Evolutionary conservation across 129 eudicot species (phyloP).

Genomic region (Helianthus tuberosus): DNA sequence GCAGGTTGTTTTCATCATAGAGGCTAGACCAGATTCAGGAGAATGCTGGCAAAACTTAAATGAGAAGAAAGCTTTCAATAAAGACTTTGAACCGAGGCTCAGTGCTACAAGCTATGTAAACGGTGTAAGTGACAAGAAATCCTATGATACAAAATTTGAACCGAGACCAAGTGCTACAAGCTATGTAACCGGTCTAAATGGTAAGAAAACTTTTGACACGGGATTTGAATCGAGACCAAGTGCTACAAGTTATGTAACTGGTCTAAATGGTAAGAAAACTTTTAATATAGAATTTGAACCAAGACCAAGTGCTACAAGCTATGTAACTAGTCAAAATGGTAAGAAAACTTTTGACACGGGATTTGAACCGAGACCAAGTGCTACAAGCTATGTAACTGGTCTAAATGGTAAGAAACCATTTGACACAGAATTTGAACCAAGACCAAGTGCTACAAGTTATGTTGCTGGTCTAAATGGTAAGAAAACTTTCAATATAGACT

Average conservation of each 20-base stretch:
- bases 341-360: not conserved
- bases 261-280: not conserved
- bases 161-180: slow-evolving; percentile 10
- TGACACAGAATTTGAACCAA: not conserved
- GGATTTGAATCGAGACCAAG: not conserved
- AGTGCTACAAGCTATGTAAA: not conserved
- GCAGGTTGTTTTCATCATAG: not conserved
- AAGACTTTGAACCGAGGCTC: not conserved
- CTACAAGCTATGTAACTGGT: not conserved
- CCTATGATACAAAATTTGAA: not conserved
- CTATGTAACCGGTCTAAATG: not conserved
- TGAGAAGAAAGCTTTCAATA: not conserved
- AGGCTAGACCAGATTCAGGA: not conserved
- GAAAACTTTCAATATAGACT: not conserved
- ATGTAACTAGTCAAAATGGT: not conserved
- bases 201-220: not conserved
- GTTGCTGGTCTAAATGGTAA: not conserved
- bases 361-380: slow-evolving; percentile 5
- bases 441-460: not conserved
- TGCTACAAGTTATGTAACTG: not conserved
- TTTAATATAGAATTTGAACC: not conserved
- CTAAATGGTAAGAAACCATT: not conserved
- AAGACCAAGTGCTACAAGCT: not conserved
- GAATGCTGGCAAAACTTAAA: not conserved
- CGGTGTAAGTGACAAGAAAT: not conserved